These are phyloP conservation scores for Tubosaeta sp. DNA, from an alignment of 768 basidiomycete species.

Conservation along the genomic window DNA sequence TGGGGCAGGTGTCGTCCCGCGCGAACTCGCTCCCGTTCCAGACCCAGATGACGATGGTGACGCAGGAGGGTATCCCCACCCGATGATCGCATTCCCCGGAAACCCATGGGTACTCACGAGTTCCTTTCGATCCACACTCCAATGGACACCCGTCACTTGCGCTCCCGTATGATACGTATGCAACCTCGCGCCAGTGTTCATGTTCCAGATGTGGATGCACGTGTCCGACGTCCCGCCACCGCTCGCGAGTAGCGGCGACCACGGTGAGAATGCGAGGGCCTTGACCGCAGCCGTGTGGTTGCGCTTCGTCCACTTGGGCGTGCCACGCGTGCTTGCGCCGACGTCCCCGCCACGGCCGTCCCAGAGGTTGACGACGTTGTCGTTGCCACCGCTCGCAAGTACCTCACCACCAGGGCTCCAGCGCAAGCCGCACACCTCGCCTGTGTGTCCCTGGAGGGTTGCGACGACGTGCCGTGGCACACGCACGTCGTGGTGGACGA, in stretches of 20 bases:
- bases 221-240: slow-evolving; percentile 96
- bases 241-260: slow-evolving; percentile 86
- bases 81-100: slow-evolving; percentile 79
- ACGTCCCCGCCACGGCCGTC: slow-evolving; percentile 73
- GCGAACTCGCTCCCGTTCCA: slow-evolving; percentile 3
- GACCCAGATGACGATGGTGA: slow-evolving; percentile 37
- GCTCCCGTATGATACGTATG: slow-evolving; percentile 84
- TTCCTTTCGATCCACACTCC: slow-evolving; percentile 85
- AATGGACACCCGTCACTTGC: slow-evolving; percentile 89
- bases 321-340: slow-evolving; percentile 41
- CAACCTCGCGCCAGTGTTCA: slow-evolving; percentile 85
- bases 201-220: slow-evolving; percentile 87
- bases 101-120: slow-evolving; percentile 91
- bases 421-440: slow-evolving; percentile 88
- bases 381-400: slow-evolving; percentile 93
- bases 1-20: slow-evolving; percentile 15
- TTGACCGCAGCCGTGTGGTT: slow-evolving; percentile 90
- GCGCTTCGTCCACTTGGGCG: slow-evolving; percentile 85
- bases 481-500: slow-evolving; percentile 95
- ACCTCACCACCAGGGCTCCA: slow-evolving; percentile 89
- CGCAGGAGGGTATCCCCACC: slow-evolving; percentile 72
- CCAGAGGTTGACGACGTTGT: slow-evolving; percentile 98
- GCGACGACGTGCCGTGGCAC: slow-evolving; percentile 84
- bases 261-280: slow-evolving; percentile 95
- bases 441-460: slow-evolving; percentile 84